Base-by-base conservation (phyloP, 495 filamentous ascomycete species). In the Penicillium psychrofluorescens region DNA sequence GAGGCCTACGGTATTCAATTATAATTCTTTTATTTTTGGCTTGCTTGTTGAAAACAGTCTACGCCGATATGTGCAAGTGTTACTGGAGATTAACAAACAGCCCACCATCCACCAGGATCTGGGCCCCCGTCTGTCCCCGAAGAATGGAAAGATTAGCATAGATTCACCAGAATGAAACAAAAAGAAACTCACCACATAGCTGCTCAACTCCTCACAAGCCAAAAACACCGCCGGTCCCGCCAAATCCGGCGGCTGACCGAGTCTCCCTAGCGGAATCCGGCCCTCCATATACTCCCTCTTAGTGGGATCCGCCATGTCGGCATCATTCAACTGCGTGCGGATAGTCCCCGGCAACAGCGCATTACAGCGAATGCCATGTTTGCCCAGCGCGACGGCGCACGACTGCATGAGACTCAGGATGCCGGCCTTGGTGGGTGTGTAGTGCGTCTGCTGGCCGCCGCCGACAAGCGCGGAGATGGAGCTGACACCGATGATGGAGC, bases 361-460 rank as follows among this genome's bases (percentile, higher is more conserved):
- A 62, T 95, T 95, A 53, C 88, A 94, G 11, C 90, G 61, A 16
- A 95, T 87, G 7, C 72, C 71, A 51, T 91, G 79, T 55, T 77
- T 76, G 0, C 89, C 89, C 42, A 95, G 54, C 11, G 90, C 88
- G 6, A 84, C 79, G 0, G 90, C 90, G 28, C 77, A 78, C 44
- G 80, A 86, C 67, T 95, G 90, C 83, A 95, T 95, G 15, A 95
- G 71, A 38, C 78, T 84, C 29, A 88, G 50, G 1, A 95, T 75
- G 4, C 88, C 90, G 0, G 90, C 90, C 59, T 95, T 95, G 9
- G 90, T 95, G 2, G 89, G 90, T 14, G 89, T 95, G 62, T 95
- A 95, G 51, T 95, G 89, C 16, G 79, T 80, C 64, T 95, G 90
- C 37, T 69, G 67, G 0, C 78, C 85, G 13, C 89, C 89, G 29